These are phyloP conservation scores for Fusarium sp. DNA, from an alignment of 2,329 filamentous ascomycete species.

Conservation along the genomic window DNA sequence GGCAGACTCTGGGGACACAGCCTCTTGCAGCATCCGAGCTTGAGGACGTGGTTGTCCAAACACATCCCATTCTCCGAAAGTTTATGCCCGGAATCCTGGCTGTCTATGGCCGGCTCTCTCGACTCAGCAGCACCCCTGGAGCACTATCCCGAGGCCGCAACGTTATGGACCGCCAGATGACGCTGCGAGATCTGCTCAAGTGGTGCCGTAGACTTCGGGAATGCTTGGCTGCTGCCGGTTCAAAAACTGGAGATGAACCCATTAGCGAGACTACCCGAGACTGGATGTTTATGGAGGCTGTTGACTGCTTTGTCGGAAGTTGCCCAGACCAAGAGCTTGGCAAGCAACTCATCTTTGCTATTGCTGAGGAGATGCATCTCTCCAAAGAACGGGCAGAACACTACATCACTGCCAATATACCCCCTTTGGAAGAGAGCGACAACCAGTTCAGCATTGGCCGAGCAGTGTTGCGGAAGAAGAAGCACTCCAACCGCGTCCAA, in stretches of 20 bases:
- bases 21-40: conserved; percentile 74
- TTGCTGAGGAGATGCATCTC: conserved; percentile 88
- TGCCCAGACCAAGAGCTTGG: conserved; percentile 71
- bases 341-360: conserved; percentile 67
- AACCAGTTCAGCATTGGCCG: conserved; percentile 69
- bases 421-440: conserved; percentile 69
- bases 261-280: conserved; percentile 76
- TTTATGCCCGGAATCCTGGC: conserved; percentile 66
- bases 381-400: conserved; percentile 82
- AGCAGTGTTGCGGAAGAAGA: conserved; percentile 67
- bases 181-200: conserved; percentile 83
- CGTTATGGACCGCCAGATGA: conserved; percentile 63
- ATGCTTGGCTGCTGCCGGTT: conserved; percentile 67
- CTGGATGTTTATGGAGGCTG: conserved; percentile 89
- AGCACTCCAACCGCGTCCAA: conserved; percentile 55
- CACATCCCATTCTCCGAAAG: conserved; percentile 73
- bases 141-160: conserved; percentile 51
- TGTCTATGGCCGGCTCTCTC: conserved; percentile 64
- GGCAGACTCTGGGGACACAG: conserved; percentile 77
- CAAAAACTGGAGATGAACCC: conserved; percentile 71
- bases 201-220: conserved; percentile 81
- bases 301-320: conserved; percentile 90
- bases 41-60: conserved; percentile 72
- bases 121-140: conserved; percentile 56
- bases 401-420: conserved; percentile 75